Evolutionary conservation across 2,329 filamentous ascomycete genomes (phyloP).

Genomic region (Ciborinia camelliae): DNA sequence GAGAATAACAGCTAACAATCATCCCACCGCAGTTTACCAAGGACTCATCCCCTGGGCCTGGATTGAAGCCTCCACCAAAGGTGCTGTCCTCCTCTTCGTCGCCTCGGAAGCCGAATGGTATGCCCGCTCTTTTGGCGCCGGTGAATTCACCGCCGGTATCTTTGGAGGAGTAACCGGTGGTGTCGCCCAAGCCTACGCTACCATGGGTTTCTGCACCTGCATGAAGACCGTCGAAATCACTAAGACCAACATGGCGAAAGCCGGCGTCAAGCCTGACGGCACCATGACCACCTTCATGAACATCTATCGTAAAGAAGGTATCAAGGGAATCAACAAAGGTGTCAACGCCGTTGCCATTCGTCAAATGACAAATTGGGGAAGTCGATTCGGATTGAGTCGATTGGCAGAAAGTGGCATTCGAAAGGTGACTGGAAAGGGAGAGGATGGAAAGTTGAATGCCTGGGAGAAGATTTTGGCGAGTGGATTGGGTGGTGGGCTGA

Average conservation of each 20-base stretch:
- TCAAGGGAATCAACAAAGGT: constrained; percentile 94
- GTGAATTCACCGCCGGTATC: constrained; percentile 86
- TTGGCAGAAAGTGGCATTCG: constrained; percentile 89
- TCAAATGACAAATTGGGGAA: constrained; percentile 99
- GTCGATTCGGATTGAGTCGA: constrained; percentile 88
- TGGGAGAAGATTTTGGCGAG: constrained; percentile 87
- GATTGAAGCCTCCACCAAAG: constrained; percentile 99
- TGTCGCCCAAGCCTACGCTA: constrained; percentile 96
- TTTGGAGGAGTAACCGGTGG: constrained; percentile 87
- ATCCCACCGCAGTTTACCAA: constrained; percentile 75
- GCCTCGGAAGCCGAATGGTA: constrained; percentile 97
- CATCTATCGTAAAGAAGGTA: constrained; percentile 92
- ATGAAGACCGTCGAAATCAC: constrained; percentile 99
- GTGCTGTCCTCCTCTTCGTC: constrained; percentile 97
- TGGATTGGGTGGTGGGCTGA: constrained; percentile 85
- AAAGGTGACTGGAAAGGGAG: constrained; percentile 70
- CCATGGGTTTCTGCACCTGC: constrained; percentile 99
- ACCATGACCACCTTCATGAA: constrained; percentile 95
- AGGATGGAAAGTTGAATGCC: constrained; percentile 72
- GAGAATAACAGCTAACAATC: constrained; percentile 30
- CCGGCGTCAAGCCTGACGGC: constrained; percentile 79
- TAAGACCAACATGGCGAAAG: constrained; percentile 87
- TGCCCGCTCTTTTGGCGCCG: constrained; percentile 76
- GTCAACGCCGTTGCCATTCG: constrained; percentile 98
- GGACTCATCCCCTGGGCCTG: constrained; percentile 99